These are phyloP conservation scores for Lipomyces oligophaga DNA, from an alignment of 805 yeast genomes.

Conservation along the genomic window DNA sequence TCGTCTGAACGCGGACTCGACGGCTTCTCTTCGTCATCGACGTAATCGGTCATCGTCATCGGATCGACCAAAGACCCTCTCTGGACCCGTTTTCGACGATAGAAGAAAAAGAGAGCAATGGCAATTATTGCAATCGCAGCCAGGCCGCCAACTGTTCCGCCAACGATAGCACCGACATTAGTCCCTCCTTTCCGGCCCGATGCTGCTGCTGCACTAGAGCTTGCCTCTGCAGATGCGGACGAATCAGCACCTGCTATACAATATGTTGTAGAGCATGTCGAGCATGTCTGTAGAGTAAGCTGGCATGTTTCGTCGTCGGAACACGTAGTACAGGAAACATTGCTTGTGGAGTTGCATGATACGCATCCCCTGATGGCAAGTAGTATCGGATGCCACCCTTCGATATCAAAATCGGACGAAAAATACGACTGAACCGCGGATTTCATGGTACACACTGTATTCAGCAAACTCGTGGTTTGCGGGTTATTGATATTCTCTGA, in stretches of 20 bases:
- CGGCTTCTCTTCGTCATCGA: conserved; percentile 6
- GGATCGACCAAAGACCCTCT: conserved; percentile 21
- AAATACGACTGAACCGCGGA: no score
- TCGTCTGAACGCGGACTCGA: conserved; percentile 12
- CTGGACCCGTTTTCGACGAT: conserved; percentile 34
- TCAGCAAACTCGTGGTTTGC: no score
- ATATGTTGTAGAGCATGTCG: conserved; percentile 51
- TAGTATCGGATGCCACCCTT: not conserved
- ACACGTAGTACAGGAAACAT: conserved; percentile 44
- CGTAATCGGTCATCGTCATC: not conserved
- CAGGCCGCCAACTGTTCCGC: conserved; percentile 67
- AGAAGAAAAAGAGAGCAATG: conserved; percentile 40
- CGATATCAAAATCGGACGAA: no score
- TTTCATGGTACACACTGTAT: no score
- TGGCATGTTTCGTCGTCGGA: conserved; percentile 51
- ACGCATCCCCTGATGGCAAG: conserved; percentile 2
- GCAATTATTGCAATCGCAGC: conserved; percentile 44
- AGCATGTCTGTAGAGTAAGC: conserved; percentile 54
- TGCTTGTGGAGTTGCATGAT: conserved; percentile 7
- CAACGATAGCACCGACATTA: conserved; percentile 57
- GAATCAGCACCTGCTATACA: conserved; percentile 38
- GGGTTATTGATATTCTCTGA: no score
- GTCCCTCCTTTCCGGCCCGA: conserved; percentile 3
- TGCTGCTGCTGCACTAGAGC: not conserved
- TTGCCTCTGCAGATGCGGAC: not conserved